These are phyloP conservation scores for Periconia macrospinosa DNA, from an alignment of 2,329 filamentous ascomycete species.

Conservation along the genomic window DNA sequence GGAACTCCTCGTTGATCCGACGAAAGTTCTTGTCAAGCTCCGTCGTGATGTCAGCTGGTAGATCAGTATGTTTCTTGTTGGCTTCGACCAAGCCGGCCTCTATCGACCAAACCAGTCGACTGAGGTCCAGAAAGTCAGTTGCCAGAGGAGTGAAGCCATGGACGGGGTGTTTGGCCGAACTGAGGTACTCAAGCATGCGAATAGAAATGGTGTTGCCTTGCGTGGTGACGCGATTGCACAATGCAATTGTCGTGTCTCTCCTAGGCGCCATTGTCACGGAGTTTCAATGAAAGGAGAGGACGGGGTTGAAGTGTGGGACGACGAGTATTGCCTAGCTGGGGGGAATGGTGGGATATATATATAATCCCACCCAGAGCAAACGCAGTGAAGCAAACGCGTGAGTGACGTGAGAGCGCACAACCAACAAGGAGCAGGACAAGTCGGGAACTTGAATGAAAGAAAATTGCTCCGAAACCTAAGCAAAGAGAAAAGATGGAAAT, in stretches of 20 bases:
- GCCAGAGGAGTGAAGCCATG: constrained; percentile 57
- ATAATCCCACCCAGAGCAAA: too few species aligned
- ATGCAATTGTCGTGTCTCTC: constrained; percentile 49
- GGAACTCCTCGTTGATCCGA: constrained; percentile 63
- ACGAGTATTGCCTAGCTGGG: neutral
- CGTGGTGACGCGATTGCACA: constrained; percentile 62
- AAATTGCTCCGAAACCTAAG: too few species aligned
- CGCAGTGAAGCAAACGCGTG: too few species aligned
- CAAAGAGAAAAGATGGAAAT: too few species aligned
- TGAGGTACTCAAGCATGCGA: constrained; percentile 42
- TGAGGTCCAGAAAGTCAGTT: constrained; percentile 68
- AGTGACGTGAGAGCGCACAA: too few species aligned
- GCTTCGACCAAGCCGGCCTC: constrained; percentile 61
- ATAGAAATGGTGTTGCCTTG: constrained; percentile 57
- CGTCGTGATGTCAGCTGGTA: constrained; percentile 63
- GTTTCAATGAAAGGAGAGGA: neutral
- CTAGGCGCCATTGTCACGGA: constrained; percentile 33
- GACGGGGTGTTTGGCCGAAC: constrained; percentile 38
- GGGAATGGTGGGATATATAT: too few species aligned
- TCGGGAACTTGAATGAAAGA: too few species aligned
- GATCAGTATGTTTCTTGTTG: constrained; percentile 52
- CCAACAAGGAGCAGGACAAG: too few species aligned
- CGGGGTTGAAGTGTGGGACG: neutral
- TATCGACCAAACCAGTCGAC: constrained; percentile 68
- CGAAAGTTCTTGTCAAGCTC: constrained; percentile 68